These are phyloP conservation scores for Bothriochloa decipiens DNA, from an alignment of 176 grass and related monocot species.

Conservation along the genomic window DNA sequence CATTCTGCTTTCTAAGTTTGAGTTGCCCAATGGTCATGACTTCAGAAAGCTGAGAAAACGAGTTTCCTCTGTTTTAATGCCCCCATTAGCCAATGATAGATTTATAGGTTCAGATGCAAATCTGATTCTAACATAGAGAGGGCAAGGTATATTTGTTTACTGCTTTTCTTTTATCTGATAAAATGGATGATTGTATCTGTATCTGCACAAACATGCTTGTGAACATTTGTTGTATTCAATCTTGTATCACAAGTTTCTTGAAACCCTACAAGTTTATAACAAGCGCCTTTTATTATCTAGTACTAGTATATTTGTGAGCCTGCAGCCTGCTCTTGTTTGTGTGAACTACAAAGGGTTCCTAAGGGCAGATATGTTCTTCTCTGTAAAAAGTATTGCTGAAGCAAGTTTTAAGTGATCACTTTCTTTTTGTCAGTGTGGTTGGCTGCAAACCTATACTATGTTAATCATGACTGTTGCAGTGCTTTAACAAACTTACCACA, in stretches of 20 bases:
- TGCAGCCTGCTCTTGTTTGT: conserved; percentile 2
- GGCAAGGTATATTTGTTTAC: conserved; percentile 33
- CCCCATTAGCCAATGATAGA: conserved; percentile 29
- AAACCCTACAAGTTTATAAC: neutral
- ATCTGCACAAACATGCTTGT: conserved; percentile 29
- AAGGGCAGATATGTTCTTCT: neutral
- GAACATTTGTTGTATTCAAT: conserved; percentile 12
- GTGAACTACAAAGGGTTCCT: neutral
- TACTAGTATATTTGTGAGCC: neutral
- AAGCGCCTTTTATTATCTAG: neutral
- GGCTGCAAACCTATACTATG: neutral
- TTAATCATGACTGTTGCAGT: conserved; percentile 4
- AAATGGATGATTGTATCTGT: conserved; percentile 25
- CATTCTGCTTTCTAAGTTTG: conserved; percentile 28
- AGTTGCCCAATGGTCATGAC: conserved; percentile 8
- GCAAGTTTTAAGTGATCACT: neutral
- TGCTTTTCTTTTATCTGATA: conserved; percentile 27
- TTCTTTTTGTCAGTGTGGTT: neutral
- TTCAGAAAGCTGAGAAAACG: conserved; percentile 12
- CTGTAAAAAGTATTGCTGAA: neutral
- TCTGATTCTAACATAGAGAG: conserved; percentile 22
- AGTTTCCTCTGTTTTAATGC: neutral
- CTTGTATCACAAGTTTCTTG: conserved; percentile 23
- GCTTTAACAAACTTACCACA: neutral
- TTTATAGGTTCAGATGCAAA: conserved; percentile 37